These are phyloP conservation scores for Annulohypoxylon nitens DNA, from an alignment of 495 filamentous ascomycete species.

Conservation along the genomic window DNA sequence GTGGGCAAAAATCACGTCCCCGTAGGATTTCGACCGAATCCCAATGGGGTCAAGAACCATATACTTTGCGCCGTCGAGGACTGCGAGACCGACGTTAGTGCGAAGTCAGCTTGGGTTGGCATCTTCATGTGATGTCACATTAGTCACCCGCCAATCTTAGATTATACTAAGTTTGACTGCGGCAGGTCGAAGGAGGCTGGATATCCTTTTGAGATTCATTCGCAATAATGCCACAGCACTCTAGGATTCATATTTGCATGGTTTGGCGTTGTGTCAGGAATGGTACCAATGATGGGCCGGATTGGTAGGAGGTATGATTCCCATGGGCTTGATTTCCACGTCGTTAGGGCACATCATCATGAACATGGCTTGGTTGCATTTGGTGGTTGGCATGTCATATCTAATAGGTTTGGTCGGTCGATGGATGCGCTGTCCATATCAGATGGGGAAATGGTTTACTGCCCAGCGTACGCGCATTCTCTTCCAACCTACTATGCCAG, in stretches of 20 bases:
- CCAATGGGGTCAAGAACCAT: constrained; percentile 45
- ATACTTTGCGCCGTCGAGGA: constrained; percentile 59
- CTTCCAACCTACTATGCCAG: background rate
- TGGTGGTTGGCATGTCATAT: background rate
- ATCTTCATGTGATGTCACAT: constrained; percentile 52
- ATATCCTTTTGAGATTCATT: constrained; percentile 14
- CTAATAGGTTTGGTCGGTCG: background rate
- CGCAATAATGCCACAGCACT: constrained; percentile 8
- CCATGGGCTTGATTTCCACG: constrained; percentile 2
- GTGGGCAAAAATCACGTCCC: constrained; percentile 32
- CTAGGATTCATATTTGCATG: constrained; percentile 32
- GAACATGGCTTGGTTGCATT: constrained; percentile 2
- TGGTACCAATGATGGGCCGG: constrained; percentile 5
- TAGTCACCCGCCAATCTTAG: background rate
- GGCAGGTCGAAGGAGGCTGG: background rate
- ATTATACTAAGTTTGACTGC: background rate
- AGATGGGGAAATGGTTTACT: constrained; percentile 51
- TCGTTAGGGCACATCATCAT: background rate
- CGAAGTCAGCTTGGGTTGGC: constrained; percentile 61
- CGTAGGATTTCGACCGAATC: constrained; percentile 43
- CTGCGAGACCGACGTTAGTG: constrained; percentile 55
- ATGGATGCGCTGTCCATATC: background rate
- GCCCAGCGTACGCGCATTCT: background rate
- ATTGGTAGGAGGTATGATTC: constrained; percentile 7
- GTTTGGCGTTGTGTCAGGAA: constrained; percentile 29